These are phyloP conservation scores for Hymenoscyphus albidus DNA, from an alignment of 2,329 filamentous ascomycete species.

Conservation along the genomic window DNA sequence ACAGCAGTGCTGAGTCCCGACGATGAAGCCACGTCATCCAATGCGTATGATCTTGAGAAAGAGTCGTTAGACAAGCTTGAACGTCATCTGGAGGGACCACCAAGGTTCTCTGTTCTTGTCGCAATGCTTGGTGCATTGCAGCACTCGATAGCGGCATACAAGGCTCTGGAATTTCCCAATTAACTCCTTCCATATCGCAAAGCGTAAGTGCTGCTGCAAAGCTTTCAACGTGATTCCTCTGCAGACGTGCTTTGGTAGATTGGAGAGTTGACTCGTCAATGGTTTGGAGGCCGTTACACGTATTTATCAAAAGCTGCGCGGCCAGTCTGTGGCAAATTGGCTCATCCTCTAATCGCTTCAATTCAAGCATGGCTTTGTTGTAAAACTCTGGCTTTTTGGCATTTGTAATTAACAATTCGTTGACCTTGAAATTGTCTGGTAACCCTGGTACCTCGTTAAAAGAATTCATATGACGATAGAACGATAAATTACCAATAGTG, in stretches of 20 bases:
- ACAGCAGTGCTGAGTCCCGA: conserved; percentile 55
- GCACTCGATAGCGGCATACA: conserved; percentile 45
- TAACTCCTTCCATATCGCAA: conserved; percentile 56
- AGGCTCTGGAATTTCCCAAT: conserved; percentile 45
- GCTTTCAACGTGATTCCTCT: conserved; percentile 47
- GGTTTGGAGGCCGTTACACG: conserved; percentile 32
- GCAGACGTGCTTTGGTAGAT: conserved; percentile 33
- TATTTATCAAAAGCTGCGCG: conserved; percentile 34
- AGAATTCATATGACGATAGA: not conserved
- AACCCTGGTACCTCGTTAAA: not conserved
- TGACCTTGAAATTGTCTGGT: not conserved
- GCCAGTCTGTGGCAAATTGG: conserved; percentile 35
- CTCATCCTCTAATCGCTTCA: conserved; percentile 32
- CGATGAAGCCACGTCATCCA: conserved; percentile 65
- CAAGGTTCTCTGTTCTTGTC: conserved; percentile 33
- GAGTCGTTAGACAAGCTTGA: conserved; percentile 47
- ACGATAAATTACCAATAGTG: not conserved
- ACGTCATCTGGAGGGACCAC: conserved; percentile 35
- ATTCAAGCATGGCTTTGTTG: conserved; percentile 32
- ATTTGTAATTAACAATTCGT: conserved; percentile 11
- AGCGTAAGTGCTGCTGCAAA: conserved; percentile 60
- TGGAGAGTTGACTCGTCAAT: conserved; percentile 29
- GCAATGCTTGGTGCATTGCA: conserved; percentile 36
- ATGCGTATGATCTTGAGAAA: conserved; percentile 52
- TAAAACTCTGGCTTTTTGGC: conserved; percentile 30